Evolutionary conservation across 2,329 filamentous ascomycete genomes (phyloP).

Genomic region (Teratosphaeria zuluensis): DNA sequence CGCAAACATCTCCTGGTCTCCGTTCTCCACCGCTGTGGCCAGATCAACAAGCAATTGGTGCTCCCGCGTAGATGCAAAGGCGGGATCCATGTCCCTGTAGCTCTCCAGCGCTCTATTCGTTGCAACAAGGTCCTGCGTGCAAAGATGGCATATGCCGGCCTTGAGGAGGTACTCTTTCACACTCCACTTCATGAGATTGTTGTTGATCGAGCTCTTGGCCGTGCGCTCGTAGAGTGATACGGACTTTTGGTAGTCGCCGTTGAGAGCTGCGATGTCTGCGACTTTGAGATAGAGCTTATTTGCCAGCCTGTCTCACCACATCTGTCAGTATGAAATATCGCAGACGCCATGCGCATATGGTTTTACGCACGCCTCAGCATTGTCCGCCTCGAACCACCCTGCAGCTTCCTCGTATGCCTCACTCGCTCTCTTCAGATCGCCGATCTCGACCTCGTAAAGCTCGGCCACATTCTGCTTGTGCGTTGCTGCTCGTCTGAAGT

Average conservation of each 20-base stretch:
- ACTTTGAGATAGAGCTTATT: conserved; percentile 93
- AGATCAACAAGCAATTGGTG: conserved; percentile 72
- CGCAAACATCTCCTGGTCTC: conserved; percentile 72
- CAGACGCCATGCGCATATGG: neutral
- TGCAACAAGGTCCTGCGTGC: conserved; percentile 65
- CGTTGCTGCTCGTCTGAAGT: conserved; percentile 80
- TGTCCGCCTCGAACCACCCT: conserved; percentile 80
- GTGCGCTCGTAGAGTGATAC: conserved; percentile 79
- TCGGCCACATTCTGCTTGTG: conserved; percentile 86
- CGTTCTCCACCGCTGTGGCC: conserved; percentile 61
- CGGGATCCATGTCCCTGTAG: conserved; percentile 70
- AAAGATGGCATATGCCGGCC: conserved; percentile 82
- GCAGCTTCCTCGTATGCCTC: conserved; percentile 79
- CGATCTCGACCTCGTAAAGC: conserved; percentile 71
- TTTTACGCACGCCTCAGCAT: conserved; percentile 62
- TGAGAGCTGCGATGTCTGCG: conserved; percentile 73
- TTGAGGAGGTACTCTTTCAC: conserved; percentile 96
- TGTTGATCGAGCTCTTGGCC: conserved; percentile 63
- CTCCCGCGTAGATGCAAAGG: conserved; percentile 69
- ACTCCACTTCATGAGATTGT: conserved; percentile 86
- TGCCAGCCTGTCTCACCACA: conserved; percentile 55
- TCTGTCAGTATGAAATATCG: conserved; percentile 25
- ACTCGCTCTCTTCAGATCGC: conserved; percentile 67
- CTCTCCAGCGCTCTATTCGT: conserved; percentile 69
- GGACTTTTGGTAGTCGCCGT: conserved; percentile 74